Conservation (phyloP, 129 eudicot genomes). For the Kitagawia praeruptora region DNA sequence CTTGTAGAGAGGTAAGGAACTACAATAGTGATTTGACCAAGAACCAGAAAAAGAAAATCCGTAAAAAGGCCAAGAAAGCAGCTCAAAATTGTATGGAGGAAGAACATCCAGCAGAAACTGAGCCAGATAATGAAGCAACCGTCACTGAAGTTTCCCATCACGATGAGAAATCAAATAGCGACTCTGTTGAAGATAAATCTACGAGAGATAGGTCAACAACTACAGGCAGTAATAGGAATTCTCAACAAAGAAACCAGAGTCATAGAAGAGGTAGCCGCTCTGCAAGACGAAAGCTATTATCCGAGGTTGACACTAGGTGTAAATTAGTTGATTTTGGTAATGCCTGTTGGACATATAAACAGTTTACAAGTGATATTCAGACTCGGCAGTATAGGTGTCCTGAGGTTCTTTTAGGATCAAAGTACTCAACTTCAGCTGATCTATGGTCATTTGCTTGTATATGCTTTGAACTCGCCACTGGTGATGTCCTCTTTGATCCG, state of each 20-base stretch:
- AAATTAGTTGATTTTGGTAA: conserved; percentile 92
- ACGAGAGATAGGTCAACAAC: conserved; percentile 22
- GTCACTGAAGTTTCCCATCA: conserved; percentile 33
- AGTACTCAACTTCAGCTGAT: conserved; percentile 85
- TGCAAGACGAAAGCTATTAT: conserved; percentile 45
- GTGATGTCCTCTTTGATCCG: conserved; percentile 95
- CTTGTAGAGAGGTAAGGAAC: conserved; percentile 33
- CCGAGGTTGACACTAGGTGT: conserved; percentile 62
- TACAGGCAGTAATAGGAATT: conserved; percentile 18
- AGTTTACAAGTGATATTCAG: conserved; percentile 84
- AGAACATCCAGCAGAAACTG: conserved; percentile 45
- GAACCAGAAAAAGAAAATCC: conserved; percentile 75
- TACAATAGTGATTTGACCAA: conserved; percentile 55
- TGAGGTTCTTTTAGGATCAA: conserved; percentile 82
- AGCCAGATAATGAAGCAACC: conserved; percentile 29
- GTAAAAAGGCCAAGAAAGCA: conserved; percentile 65
- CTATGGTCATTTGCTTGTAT: conserved; percentile 98
- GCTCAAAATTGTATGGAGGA: conserved; percentile 46
- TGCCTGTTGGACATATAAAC: conserved; percentile 93
- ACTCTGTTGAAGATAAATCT: conserved; percentile 30
- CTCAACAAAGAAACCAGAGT: conserved; percentile 29
- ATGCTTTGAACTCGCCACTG: conserved; percentile 91
- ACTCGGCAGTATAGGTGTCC: conserved; percentile 95
- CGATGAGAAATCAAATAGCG: conserved; percentile 30
- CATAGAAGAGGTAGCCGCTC: conserved; percentile 58